phyloP scores from a whole-genome alignment of 345 rosid genomes.

The Eutrema yunnanense region DNA sequence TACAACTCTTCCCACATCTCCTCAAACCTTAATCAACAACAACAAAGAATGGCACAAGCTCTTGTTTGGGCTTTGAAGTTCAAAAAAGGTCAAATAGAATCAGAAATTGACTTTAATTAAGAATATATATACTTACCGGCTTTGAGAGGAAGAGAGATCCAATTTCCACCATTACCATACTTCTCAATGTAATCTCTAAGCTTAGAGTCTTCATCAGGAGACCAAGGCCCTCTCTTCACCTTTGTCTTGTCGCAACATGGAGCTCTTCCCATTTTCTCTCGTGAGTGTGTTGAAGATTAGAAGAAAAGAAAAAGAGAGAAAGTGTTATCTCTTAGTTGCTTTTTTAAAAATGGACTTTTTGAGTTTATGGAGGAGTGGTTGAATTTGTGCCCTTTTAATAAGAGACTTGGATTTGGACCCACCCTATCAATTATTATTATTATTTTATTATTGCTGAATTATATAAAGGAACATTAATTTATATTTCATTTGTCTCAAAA shows the following conservation, averaged over 20 bases:
- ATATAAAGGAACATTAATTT: neutral
- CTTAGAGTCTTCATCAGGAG: constrained; percentile 89
- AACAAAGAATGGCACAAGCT: constrained; percentile 7
- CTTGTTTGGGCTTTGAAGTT: neutral
- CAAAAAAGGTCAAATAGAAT: neutral
- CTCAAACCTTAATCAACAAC: constrained; percentile 46
- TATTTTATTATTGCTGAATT: neutral
- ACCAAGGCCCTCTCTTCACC: constrained; percentile 98
- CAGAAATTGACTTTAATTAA: neutral
- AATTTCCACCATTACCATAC: constrained; percentile 84
- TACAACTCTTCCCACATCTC: constrained; percentile 98
- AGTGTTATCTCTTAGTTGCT: constrained; percentile 10
- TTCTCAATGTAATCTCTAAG: constrained; percentile 79
- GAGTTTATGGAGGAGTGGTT: constrained; percentile 28
- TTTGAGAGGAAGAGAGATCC: constrained; percentile 93
- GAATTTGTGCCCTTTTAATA: constrained; percentile 29
- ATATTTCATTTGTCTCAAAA: constrained; percentile 13
- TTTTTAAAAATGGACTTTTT: constrained; percentile 12
- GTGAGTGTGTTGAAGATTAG: constrained; percentile 16
- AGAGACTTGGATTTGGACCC: constrained; percentile 27
- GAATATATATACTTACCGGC: constrained; percentile 48
- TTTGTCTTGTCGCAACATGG: constrained; percentile 96
- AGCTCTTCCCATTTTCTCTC: constrained; percentile 77
- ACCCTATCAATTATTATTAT: constrained; percentile 14
- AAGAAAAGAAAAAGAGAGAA: constrained; percentile 6